A percentile compares a stretch with the other conserved stretches of the same genome.
These are phyloP conservation scores for Ogataea zsoltii DNA, from an alignment of 805 yeast species.

Conservation along the genomic window DNA sequence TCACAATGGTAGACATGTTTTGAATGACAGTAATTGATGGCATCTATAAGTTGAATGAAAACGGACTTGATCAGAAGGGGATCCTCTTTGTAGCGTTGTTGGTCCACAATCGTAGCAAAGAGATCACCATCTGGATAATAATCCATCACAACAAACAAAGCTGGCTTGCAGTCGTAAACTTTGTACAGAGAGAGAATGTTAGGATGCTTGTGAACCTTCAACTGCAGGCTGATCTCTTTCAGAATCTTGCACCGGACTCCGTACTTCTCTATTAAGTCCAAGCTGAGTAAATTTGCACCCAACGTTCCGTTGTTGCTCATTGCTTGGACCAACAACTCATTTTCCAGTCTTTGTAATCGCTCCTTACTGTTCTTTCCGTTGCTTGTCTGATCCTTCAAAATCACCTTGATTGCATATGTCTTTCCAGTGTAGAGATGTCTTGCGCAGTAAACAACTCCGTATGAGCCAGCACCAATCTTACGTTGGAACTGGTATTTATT, in stretches of 20 bases:
- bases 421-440: conserved; percentile 50
- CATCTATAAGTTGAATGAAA: conserved; percentile 78
- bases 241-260: conserved; percentile 42
- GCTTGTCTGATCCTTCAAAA: conserved; percentile 49
- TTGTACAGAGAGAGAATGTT: conserved; percentile 76
- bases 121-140: conserved; percentile 84
- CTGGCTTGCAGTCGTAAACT: conserved; percentile 60
- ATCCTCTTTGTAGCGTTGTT: conserved; percentile 56
- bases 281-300: conserved; percentile 34
- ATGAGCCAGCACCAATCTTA: conserved; percentile 82
- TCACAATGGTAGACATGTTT: conserved; percentile 90
- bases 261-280: conserved; percentile 36
- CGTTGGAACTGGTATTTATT: conserved; percentile 43
- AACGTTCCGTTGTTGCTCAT: conserved; percentile 28
- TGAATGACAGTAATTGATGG: conserved; percentile 78
- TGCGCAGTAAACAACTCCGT: conserved; percentile 76
- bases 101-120: conserved; percentile 81
- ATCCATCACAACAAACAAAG: conserved; percentile 78
- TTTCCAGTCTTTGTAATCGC: conserved; percentile 32
- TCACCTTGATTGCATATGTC: conserved; percentile 70
- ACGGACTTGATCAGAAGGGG: conserved; percentile 54
- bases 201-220: conserved; percentile 74
- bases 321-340: conserved; percentile 26
- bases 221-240: conserved; percentile 73
- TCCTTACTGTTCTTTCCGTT: conserved; percentile 30